phyloP scores from a whole-genome alignment of 257 asterid species.

The Solanum clarkiae region DNA sequence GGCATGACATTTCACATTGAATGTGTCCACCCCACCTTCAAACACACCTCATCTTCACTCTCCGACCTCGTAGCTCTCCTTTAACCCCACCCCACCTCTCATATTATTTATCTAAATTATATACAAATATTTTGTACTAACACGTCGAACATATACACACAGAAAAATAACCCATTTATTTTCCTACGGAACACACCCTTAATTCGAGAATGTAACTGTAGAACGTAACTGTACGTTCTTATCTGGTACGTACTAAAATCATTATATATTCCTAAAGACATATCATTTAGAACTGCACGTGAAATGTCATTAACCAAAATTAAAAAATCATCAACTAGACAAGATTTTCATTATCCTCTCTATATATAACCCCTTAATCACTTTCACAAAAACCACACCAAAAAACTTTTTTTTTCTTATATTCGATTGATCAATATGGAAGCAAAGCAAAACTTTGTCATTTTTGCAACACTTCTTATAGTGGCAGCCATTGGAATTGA shows the following conservation, averaged over 20 bases:
- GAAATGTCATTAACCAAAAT: neutral
- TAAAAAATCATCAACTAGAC: neutral
- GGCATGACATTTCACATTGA: no score
- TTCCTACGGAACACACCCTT: neutral
- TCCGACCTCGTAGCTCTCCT: neutral
- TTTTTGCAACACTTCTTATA: neutral
- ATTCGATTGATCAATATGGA: neutral
- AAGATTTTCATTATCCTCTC: neutral
- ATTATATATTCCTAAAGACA: neutral
- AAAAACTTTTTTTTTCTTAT: no score
- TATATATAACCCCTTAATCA: neutral
- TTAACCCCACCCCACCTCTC: neutral
- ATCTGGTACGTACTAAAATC: neutral
- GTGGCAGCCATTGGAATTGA: neutral
- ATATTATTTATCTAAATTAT: neutral
- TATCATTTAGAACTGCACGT: neutral
- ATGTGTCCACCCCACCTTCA: fast-evolving
- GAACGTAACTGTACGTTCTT: neutral
- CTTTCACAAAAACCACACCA: neutral
- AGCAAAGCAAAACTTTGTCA: neutral
- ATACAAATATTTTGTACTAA: neutral
- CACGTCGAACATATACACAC: neutral
- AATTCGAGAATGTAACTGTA: no score
- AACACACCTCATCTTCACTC: neutral
- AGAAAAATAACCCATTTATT: no score